Evolutionary conservation across 2,329 filamentous ascomycete species (phyloP).

Genomic region (Gnomoniopsis sp.): DNA sequence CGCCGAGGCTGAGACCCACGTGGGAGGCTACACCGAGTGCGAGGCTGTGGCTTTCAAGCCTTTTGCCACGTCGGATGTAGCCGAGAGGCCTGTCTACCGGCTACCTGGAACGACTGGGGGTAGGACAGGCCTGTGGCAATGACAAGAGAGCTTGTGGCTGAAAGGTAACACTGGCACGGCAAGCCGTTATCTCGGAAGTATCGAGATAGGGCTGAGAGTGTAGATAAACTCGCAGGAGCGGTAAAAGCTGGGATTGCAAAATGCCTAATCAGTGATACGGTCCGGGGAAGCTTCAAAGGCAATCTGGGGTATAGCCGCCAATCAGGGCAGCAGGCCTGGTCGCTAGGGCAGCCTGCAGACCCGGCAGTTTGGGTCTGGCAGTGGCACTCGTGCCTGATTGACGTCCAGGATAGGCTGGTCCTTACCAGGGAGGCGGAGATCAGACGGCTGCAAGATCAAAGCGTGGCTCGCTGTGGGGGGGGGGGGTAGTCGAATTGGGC

Average conservation of each 20-base stretch:
- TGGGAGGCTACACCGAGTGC: background rate
- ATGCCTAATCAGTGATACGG: constrained; percentile 24
- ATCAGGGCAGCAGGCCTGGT: constrained; percentile 38
- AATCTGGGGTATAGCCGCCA: constrained; percentile 31
- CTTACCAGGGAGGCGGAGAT: constrained; percentile 18
- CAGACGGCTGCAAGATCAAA: constrained; percentile 24
- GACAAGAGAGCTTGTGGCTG: background rate
- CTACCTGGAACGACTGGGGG: constrained; percentile 7
- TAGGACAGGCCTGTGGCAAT: constrained; percentile 9
- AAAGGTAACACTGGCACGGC: constrained; percentile 2
- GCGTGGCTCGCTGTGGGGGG: constrained; percentile 20
- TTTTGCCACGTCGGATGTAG: constrained; percentile 13
- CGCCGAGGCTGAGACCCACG: background rate
- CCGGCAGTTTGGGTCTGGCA: constrained; percentile 32
- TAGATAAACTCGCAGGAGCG: constrained; percentile 9
- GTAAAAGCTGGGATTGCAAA: constrained; percentile 19
- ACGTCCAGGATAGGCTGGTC: constrained; percentile 19
- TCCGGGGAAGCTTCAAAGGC: constrained; percentile 24
- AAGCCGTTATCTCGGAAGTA: constrained; percentile 13
- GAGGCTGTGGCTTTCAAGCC: constrained; percentile 4
- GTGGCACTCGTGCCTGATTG: constrained; percentile 19
- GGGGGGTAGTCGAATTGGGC: constrained; percentile 20
- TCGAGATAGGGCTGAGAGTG: constrained; percentile 18
- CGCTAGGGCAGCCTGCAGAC: constrained; percentile 31
- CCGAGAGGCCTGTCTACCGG: constrained; percentile 12